Evolutionary conservation across 2,329 filamentous ascomycete genomes (phyloP).

Genomic region (Ophiostoma triangulosporum): DNA sequence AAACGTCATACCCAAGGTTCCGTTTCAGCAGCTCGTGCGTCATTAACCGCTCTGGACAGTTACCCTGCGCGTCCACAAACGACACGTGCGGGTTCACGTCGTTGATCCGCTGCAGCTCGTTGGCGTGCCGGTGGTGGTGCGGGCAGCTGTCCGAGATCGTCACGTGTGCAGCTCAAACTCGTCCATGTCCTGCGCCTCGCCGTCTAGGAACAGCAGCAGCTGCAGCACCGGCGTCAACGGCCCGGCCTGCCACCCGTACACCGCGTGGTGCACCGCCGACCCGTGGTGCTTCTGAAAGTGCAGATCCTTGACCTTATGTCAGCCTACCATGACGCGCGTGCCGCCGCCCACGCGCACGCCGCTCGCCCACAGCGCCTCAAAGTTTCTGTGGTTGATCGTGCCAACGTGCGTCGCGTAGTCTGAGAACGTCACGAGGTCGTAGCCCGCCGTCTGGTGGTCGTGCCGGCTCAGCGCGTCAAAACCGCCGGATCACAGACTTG

Average conservation of each 20-base stretch:
- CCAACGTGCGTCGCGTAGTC: conserved; percentile 25
- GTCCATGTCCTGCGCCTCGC: conserved; percentile 35
- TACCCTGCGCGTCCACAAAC: conserved; percentile 36
- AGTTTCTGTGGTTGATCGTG: conserved; percentile 25
- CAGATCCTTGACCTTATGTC: conserved; percentile 33
- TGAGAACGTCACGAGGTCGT: conserved; percentile 31
- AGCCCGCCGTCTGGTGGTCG: no score
- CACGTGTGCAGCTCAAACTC: conserved; percentile 37
- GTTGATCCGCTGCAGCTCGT: conserved; percentile 33
- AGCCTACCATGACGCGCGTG: conserved; percentile 34
- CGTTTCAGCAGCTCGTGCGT: conserved; percentile 35
- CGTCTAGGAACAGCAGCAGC: conserved; percentile 32
- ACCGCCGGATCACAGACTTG: no score
- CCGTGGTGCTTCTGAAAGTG: conserved; percentile 33
- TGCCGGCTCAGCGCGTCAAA: no score
- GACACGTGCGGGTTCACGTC: conserved; percentile 32
- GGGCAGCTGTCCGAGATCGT: conserved; percentile 36
- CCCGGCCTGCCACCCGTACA: conserved; percentile 36
- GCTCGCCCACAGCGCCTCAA: conserved; percentile 23
- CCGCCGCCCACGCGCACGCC: conserved; percentile 25
- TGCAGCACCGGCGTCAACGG: conserved; percentile 31
- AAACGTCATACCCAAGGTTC: conserved; percentile 29
- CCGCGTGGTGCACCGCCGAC: conserved; percentile 28
- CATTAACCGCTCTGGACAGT: conserved; percentile 31
- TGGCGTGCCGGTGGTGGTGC: conserved; percentile 35